Conservation (phyloP, 2,329 filamentous ascomycete species). For the Aspergillus latus region DNA sequence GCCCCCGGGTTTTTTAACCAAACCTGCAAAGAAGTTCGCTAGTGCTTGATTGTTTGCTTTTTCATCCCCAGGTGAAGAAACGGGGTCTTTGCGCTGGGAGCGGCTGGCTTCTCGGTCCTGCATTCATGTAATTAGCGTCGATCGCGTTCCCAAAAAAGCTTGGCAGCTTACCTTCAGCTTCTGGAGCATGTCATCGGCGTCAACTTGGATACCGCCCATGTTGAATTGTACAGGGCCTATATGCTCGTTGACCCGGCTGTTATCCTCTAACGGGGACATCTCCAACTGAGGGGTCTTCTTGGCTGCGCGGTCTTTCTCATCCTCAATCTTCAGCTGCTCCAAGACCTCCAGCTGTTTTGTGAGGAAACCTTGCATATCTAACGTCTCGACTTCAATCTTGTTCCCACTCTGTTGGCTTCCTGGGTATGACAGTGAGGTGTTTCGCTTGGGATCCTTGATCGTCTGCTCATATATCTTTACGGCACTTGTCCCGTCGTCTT, state of each 20-base stretch:
- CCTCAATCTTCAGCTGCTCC: constrained; percentile 62
- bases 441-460: constrained; percentile 71
- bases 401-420: constrained; percentile 46
- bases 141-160: not conserved
- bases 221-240: constrained; percentile 97
- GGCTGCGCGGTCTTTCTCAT: constrained; percentile 46
- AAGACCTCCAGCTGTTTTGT: constrained; percentile 71
- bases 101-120: constrained; percentile 48
- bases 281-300: constrained; percentile 37
- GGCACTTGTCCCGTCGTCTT: constrained; percentile 54
- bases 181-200: constrained; percentile 90
- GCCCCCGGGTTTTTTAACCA: constrained; percentile 53
- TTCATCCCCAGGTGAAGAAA: constrained; percentile 39
- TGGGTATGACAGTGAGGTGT: constrained; percentile 56
- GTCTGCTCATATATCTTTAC: constrained; percentile 75
- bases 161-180: constrained; percentile 66
- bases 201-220: constrained; percentile 94
- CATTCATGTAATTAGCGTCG: constrained; percentile 14
- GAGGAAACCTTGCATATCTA: constrained; percentile 76
- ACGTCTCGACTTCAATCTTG: constrained; percentile 61
- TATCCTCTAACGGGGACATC: constrained; percentile 39
- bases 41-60: constrained; percentile 61
- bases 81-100: constrained; percentile 36
- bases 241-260: constrained; percentile 65
- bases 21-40: constrained; percentile 59